Evolutionary conservation across 306 rosid genomes (phyloP).

Genomic region (Heteromeles arbutifolia): DNA sequence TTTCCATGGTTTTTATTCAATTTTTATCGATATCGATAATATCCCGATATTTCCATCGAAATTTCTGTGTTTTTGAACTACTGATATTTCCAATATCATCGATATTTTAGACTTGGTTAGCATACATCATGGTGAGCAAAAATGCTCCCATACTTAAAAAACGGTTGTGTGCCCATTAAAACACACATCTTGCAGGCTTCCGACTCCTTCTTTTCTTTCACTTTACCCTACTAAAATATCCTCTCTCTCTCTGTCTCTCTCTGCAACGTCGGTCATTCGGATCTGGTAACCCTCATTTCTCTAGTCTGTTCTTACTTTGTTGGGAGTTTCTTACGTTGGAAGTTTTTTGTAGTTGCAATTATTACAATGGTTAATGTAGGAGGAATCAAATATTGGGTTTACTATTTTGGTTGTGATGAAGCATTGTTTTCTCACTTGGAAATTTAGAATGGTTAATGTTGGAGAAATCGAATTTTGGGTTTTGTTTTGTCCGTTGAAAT

Average conservation of each 20-base stretch:
- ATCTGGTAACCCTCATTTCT: slow-evolving; percentile 1
- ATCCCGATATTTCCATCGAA: too few species aligned
- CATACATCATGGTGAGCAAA: too few species aligned
- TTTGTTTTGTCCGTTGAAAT: not conserved
- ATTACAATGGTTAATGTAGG: not conserved
- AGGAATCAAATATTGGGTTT: not conserved
- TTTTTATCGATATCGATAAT: too few species aligned
- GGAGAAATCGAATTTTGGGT: not conserved
- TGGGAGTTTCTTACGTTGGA: not conserved
- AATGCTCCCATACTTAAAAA: not conserved
- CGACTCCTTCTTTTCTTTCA: not conserved
- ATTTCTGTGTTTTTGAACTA: too few species aligned
- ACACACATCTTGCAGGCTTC: not conserved
- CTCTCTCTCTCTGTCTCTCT: not conserved
- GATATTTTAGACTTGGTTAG: too few species aligned
- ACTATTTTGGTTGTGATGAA: not conserved
- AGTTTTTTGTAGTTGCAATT: not conserved
- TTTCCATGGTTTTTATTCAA: too few species aligned
- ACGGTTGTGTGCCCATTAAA: not conserved
- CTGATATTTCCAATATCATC: too few species aligned
- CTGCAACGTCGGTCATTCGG: not conserved
- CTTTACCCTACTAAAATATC: not conserved
- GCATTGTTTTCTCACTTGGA: not conserved
- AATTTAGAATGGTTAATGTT: not conserved
- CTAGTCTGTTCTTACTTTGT: not conserved